Base-by-base conservation (phyloP, 2,329 filamentous ascomycete genomes). In the Penicillium sp. region DNA sequence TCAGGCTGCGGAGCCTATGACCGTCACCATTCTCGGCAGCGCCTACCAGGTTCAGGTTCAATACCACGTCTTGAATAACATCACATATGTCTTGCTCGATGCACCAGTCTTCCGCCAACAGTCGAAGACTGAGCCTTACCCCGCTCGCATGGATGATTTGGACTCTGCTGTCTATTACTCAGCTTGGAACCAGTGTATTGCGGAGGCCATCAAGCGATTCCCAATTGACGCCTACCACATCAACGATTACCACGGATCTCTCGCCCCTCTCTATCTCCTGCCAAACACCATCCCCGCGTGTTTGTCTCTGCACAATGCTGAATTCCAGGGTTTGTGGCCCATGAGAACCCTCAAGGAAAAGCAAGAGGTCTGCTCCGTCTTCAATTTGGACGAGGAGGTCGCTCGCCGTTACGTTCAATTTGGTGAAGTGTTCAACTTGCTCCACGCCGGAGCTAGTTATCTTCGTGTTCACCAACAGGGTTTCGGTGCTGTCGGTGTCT, bases 121-220 rank as follows among this genome's bases (percentile, higher is more conserved):
- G 67, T 83, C 81, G 4, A 83, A 84, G 63, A 76, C 81, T 18
- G 83, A 88, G 57, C 86, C 86, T 0, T 88, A 88, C 64, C 86
- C 86, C 18, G 76, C 84, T 47, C 81, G 86, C 24, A 89, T 89
- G 86, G 86, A 89, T 68, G 86, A 89, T 65, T 75, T 88, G 49
- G 84, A 86, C 60, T 85, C 81, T 59, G 86, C 86, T 18, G 82
- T 89, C 46, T 86, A 87, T 71, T 88, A 88, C 66, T 86, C 84
- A 1, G 85, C 84, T 4, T 88, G 86, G 86, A 89, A 89, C 60
- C 83, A 85, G 68, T 88, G 86, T 69, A 87, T 89, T 57, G 85
- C 86, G 5, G 79, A 85, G 61, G 76, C 84, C 1, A 83, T 87
- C 61, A 79, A 81, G 57, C 82, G 86, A 24, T 89, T 88, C 71